phyloP scores from a whole-genome alignment of 2,329 filamentous ascomycete genomes.

The Epichloe sylvatica region DNA sequence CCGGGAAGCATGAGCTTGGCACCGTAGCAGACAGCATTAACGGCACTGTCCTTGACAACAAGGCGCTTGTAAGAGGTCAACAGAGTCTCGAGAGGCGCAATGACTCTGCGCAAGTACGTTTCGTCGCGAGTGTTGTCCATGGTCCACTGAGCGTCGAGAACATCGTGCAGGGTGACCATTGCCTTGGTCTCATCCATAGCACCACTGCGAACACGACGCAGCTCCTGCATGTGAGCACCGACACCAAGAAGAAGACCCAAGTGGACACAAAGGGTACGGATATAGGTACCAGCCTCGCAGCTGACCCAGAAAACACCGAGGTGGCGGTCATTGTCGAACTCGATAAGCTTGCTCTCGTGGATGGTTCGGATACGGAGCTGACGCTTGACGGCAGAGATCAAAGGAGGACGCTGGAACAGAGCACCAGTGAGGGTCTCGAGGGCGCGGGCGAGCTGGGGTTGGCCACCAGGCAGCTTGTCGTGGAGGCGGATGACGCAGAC shows the following conservation, averaged over 20 bases:
- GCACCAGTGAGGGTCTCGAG: conserved; percentile 94
- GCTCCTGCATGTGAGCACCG: conserved; percentile 96
- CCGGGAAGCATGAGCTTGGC: conserved; percentile 98
- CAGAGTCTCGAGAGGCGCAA: conserved; percentile 82
- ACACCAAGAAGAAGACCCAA: conserved; percentile 64
- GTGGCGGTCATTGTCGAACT: conserved; percentile 97
- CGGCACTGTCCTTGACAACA: conserved; percentile 71
- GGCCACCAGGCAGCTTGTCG: conserved; percentile 85
- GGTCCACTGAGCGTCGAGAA: conserved; percentile 90
- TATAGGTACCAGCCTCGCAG: conserved; percentile 95
- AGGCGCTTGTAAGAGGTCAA: conserved; percentile 90
- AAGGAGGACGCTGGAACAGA: conserved; percentile 77
- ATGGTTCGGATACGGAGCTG: conserved; percentile 97
- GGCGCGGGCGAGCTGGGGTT: conserved; percentile 83
- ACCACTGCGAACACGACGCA: conserved; percentile 82
- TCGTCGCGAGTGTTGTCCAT: conserved; percentile 95
- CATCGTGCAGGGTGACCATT: conserved; percentile 74
- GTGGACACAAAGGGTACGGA: conserved; percentile 94
- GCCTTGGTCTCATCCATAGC: conserved; percentile 86
- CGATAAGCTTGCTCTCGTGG: conserved; percentile 88
- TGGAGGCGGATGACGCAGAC: conserved; percentile 91
- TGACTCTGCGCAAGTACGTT: conserved; percentile 79
- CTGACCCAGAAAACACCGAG: conserved; percentile 98
- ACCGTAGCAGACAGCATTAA: conserved; percentile 97
- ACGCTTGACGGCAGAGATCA: conserved; percentile 97